phyloP scores from a whole-genome alignment of 2,329 filamentous ascomycete genomes.

The Calonectria hongkongensis region DNA sequence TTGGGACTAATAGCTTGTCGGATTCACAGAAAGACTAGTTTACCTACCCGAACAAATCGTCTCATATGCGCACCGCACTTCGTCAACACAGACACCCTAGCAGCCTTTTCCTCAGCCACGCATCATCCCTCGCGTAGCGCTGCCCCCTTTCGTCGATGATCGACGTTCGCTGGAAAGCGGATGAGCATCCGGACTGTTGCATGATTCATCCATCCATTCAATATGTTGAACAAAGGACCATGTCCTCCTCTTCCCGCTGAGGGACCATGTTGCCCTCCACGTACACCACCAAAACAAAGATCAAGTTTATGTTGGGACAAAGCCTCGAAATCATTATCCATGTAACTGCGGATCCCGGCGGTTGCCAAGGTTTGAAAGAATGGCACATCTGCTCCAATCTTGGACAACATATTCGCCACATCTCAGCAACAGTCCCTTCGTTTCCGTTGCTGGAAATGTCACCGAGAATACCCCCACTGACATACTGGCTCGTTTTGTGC shows the following conservation, averaged over 20 bases:
- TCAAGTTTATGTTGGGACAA: constrained; percentile 2
- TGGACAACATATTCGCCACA: constrained; percentile 12
- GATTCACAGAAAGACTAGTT: constrained; percentile 32
- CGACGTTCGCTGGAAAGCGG: constrained; percentile 34
- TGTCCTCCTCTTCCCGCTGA: constrained; percentile 2
- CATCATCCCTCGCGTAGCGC: constrained; percentile 34
- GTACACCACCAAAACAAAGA: constrained; percentile 6
- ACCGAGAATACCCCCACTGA: constrained; percentile 26
- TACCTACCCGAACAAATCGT: constrained; percentile 26
- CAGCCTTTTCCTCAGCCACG: constrained; percentile 38
- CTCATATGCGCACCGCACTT: constrained; percentile 35
- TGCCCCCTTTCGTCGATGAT: constrained; percentile 37
- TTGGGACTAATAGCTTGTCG: constrained; percentile 31
- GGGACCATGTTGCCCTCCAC: background rate
- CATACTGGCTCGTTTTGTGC: background rate
- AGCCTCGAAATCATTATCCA: constrained; percentile 18
- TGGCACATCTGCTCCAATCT: constrained; percentile 10
- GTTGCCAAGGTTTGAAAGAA: constrained; percentile 15
- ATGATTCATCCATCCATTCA: constrained; percentile 38
- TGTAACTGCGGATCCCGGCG: constrained; percentile 26
- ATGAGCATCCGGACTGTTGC: constrained; percentile 28
- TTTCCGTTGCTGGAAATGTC: constrained; percentile 1
- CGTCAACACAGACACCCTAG: constrained; percentile 31
- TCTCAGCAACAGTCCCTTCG: background rate
- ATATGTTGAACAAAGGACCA: constrained; percentile 27